Conservation (phyloP, 2,329 filamentous ascomycete genomes). For the Phyllosticta citrichinensis region DNA sequence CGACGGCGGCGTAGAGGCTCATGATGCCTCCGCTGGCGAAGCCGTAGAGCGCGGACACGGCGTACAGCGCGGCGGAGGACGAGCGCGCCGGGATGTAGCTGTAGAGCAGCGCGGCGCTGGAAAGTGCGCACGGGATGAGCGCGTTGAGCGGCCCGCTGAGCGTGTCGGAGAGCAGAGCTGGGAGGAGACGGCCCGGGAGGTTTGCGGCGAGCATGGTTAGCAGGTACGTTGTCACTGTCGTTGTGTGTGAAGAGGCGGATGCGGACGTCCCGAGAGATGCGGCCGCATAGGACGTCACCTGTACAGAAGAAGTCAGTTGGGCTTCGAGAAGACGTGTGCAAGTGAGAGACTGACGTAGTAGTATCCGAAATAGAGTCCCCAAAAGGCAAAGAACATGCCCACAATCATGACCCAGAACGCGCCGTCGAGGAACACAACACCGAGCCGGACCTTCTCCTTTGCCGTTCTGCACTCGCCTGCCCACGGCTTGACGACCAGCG, state of each 20-base stretch:
- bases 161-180: neutral
- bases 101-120: neutral
- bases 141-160: neutral
- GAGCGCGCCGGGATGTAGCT: neutral
- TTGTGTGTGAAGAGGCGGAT: neutral
- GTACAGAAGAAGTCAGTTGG: neutral
- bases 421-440: constrained; percentile 14
- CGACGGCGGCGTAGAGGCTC: neutral
- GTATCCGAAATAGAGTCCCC: constrained; percentile 13
- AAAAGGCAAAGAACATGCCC: constrained; percentile 3
- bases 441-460: constrained; percentile 3
- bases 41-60: constrained; percentile 7
- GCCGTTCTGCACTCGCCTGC: constrained; percentile 11
- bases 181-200: neutral
- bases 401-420: constrained; percentile 15
- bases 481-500: constrained; percentile 14
- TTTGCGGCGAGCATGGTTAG: neutral
- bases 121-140: neutral
- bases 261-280: neutral
- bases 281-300: neutral
- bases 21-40: constrained; percentile 6
- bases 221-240: neutral
- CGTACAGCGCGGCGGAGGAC: neutral
- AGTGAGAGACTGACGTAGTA: constrained; percentile 14
- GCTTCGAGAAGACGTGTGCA: neutral